Evolutionary conservation across 805 yeast genomes (phyloP).

Genomic region (Sugiyamaella americana): DNA sequence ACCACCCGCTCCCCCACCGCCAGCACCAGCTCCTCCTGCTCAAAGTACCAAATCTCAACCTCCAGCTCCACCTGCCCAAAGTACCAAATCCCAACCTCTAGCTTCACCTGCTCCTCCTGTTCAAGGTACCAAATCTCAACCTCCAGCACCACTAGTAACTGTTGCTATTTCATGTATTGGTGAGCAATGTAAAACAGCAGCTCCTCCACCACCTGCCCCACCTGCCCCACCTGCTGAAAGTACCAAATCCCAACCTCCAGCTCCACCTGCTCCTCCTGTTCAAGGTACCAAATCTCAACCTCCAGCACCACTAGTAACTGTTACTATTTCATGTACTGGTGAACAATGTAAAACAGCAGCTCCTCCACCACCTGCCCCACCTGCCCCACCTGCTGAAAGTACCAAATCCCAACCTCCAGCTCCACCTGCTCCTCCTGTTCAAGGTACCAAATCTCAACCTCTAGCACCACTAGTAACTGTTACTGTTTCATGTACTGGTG

Average conservation of each 20-base stretch:
- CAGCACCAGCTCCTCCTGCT: constrained; percentile 4
- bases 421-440: constrained; percentile 1
- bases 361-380: background rate
- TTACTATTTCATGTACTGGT: constrained; percentile 3
- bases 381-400: constrained; percentile 10
- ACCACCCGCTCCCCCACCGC: background rate
- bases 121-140: background rate
- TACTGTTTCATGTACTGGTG: constrained; percentile 4
- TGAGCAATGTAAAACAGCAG: constrained; percentile 44
- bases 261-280: constrained; percentile 51
- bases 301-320: background rate
- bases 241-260: constrained; percentile 35
- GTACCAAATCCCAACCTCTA: constrained; percentile 34
- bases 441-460: constrained; percentile 27
- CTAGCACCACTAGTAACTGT: background rate
- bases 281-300: constrained; percentile 43
- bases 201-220: background rate
- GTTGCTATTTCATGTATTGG: constrained; percentile 50
- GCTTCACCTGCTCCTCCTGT: constrained; percentile 23
- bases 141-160: constrained; percentile 21
- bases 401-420: constrained; percentile 4
- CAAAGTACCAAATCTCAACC: background rate
- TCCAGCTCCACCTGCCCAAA: background rate
- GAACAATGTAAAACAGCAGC: constrained; percentile 33
- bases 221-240: constrained; percentile 1